phyloP scores from a whole-genome alignment of 2,329 filamentous ascomycete genomes.

The Pestalotiopsis sp. region DNA sequence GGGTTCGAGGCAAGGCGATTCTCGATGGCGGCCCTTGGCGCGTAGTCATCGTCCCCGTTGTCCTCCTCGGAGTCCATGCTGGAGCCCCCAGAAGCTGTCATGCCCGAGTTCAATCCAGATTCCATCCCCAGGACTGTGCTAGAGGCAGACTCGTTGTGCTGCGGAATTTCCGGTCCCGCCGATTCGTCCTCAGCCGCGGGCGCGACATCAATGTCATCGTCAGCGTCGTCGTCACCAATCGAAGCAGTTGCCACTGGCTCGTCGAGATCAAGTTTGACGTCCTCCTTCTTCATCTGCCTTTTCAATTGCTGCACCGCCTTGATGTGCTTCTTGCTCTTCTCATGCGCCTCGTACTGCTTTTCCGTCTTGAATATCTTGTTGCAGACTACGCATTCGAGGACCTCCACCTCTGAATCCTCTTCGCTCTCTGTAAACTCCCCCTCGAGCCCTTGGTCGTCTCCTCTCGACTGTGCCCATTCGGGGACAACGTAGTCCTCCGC shows the following conservation, averaged over 20 bases:
- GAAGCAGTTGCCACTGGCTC: constrained; percentile 7
- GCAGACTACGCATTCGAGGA: constrained; percentile 78
- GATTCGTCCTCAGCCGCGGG: constrained; percentile 13
- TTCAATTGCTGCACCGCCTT: constrained; percentile 83
- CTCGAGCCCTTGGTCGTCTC: constrained; percentile 49
- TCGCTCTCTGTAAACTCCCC: constrained; percentile 64
- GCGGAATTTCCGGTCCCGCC: constrained; percentile 5
- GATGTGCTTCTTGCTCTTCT: constrained; percentile 94
- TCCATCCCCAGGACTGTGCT: not conserved
- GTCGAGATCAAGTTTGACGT: constrained; percentile 51
- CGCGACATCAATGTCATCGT: not conserved
- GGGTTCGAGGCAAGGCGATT: constrained; percentile 36
- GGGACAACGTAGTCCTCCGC: constrained; percentile 66
- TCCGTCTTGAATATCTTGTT: constrained; percentile 85
- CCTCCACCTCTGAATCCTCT: constrained; percentile 57
- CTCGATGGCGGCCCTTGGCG: constrained; percentile 46
- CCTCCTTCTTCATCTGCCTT: constrained; percentile 82
- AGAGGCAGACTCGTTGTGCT: not conserved
- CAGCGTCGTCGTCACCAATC: not conserved
- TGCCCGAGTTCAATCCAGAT: not conserved
- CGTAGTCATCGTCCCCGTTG: constrained; percentile 46
- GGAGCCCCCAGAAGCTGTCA: constrained; percentile 3
- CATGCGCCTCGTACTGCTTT: constrained; percentile 87
- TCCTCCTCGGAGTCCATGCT: constrained; percentile 19
- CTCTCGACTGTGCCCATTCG: constrained; percentile 72